Evolutionary conservation across 768 basidiomycete genomes (phyloP).

Genomic region (Boletus fagicola): DNA sequence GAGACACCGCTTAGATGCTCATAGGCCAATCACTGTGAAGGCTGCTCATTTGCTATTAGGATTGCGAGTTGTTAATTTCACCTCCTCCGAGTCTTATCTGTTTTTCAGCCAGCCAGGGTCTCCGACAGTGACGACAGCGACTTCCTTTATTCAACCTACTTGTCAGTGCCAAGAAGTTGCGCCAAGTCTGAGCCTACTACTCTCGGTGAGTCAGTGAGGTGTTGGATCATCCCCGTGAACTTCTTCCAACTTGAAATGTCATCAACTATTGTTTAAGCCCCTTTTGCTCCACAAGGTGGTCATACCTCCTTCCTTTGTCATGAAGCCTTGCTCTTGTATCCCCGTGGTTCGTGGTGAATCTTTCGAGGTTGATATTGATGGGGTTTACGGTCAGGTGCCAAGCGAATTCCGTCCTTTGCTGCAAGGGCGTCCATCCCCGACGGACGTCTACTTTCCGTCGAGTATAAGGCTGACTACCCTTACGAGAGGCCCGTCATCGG

Average conservation of each 20-base stretch:
- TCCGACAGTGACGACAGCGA: too few relatives aligned
- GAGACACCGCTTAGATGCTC: neutral
- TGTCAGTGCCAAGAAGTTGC: neutral
- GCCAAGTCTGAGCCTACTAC: too few relatives aligned
- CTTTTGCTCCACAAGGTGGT: neutral
- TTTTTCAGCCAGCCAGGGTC: too few relatives aligned
- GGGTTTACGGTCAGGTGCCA: neutral
- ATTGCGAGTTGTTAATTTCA: neutral
- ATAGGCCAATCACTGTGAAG: too few relatives aligned
- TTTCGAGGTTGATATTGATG: neutral
- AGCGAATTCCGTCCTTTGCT: neutral
- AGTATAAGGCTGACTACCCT: neutral
- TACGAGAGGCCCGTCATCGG: conserved; percentile 23
- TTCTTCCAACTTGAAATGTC: neutral
- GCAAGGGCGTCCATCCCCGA: neutral
- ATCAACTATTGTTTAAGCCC: neutral
- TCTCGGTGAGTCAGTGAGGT: too few relatives aligned
- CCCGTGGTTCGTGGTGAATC: neutral
- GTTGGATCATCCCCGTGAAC: too few relatives aligned
- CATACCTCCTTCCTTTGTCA: neutral
- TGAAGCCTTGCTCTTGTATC: neutral
- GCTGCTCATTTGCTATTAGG: too few relatives aligned
- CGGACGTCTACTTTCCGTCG: neutral
- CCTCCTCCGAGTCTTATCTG: neutral
- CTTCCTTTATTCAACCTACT: too few relatives aligned